Evolutionary conservation across 306 rosid species (phyloP).

Genomic region (Phaseolus lunatus): DNA sequence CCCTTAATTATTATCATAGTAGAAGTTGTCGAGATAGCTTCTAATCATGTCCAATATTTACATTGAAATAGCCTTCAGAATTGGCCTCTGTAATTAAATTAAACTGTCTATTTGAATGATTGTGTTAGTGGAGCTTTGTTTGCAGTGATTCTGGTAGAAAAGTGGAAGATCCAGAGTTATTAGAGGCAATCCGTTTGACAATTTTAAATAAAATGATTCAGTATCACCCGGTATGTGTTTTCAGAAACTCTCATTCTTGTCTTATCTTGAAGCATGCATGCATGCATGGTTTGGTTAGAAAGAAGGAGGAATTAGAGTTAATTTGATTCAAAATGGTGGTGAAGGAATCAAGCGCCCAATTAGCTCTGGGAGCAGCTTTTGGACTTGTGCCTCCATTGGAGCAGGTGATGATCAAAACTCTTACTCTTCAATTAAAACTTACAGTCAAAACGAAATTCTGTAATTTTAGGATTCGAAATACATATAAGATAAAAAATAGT

Average conservation of each 20-base stretch:
- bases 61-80: constrained; percentile 4
- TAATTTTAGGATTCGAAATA: too few species aligned
- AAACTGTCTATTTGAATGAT: too few species aligned
- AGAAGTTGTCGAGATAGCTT: not conserved
- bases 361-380: constrained; percentile 94
- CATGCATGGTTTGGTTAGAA: constrained; percentile 32
- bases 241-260: constrained; percentile 10
- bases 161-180: constrained; percentile 93
- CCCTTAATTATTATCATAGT: not conserved
- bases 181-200: constrained; percentile 96
- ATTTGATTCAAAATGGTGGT: constrained; percentile 40
- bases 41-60: not conserved
- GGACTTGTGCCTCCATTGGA: constrained; percentile 77
- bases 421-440: too few species aligned
- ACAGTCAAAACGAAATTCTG: too few species aligned
- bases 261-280: not conserved
- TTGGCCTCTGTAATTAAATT: constrained; percentile 8
- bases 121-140: constrained; percentile 52
- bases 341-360: constrained; percentile 94
- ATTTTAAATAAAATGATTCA: constrained; percentile 84
- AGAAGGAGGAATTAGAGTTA: constrained; percentile 2
- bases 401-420: constrained; percentile 52
- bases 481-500: too few species aligned
- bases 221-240: constrained; percentile 85
- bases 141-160: constrained; percentile 96